Conservation (phyloP, 2,329 filamentous ascomycete species). For the Phyllosticta citrichinensis region DNA sequence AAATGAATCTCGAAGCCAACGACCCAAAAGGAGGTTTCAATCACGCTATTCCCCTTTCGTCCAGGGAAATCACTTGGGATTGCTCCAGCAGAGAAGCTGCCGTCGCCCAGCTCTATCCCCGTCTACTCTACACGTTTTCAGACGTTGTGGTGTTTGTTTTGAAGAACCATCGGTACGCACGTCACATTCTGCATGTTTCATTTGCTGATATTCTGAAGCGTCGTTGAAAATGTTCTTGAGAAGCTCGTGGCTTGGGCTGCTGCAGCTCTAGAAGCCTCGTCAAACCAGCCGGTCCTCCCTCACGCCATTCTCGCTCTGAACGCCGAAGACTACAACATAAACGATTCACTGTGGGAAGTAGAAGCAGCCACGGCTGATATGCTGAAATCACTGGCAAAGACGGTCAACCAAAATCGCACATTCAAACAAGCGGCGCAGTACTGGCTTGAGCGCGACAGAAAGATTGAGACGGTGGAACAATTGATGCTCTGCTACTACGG, state of each 20-base stretch:
- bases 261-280: slow-evolving; percentile 42
- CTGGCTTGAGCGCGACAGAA: slow-evolving; percentile 22
- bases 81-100: slow-evolving; percentile 26
- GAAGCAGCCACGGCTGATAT: slow-evolving; percentile 31
- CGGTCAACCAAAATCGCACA: slow-evolving; percentile 18
- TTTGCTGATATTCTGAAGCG: slow-evolving; percentile 15
- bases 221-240: slow-evolving; percentile 34
- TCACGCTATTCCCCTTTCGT: neutral
- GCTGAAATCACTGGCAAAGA: slow-evolving; percentile 25
- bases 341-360: slow-evolving; percentile 36
- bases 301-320: slow-evolving; percentile 47
- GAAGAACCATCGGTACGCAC: slow-evolving; percentile 25
- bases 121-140: slow-evolving; percentile 34
- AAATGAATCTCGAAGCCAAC: neutral
- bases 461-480: slow-evolving; percentile 36
- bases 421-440: neutral
- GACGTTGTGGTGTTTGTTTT: slow-evolving; percentile 36
- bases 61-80: slow-evolving; percentile 15
- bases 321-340: slow-evolving; percentile 30
- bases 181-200: neutral
- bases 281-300: slow-evolving; percentile 46
- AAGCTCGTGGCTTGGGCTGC: slow-evolving; percentile 42
- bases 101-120: slow-evolving; percentile 31
- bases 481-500: slow-evolving; percentile 43
- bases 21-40: neutral